Evolutionary conservation across 2,329 filamentous ascomycete genomes (phyloP).

Genomic region (Aureobasidium sp.): DNA sequence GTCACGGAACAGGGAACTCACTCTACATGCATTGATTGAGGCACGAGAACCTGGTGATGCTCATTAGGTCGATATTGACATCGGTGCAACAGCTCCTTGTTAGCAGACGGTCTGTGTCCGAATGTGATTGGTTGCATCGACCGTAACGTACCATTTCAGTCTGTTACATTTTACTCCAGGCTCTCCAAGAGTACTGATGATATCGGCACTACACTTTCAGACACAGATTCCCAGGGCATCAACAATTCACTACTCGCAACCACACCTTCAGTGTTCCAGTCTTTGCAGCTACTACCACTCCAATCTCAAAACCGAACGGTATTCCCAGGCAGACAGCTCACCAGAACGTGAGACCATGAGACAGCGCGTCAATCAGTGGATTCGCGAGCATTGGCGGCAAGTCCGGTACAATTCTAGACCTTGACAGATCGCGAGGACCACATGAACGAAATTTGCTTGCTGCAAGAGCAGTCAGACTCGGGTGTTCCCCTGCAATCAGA

Average conservation of each 20-base stretch:
- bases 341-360: constrained; percentile 46
- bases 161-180: constrained; percentile 48
- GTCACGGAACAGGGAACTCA: background rate
- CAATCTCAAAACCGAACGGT: no score
- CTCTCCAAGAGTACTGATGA: constrained; percentile 63
- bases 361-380: constrained; percentile 52
- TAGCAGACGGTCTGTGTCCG: constrained; percentile 54
- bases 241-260: no score
- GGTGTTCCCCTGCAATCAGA: constrained; percentile 60
- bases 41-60: constrained; percentile 13
- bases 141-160: constrained; percentile 53
- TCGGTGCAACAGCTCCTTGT: constrained; percentile 40
- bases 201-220: constrained; percentile 46
- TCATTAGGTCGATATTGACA: constrained; percentile 53
- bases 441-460: background rate
- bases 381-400: constrained; percentile 40
- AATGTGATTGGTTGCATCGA: constrained; percentile 52
- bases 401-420: constrained; percentile 56
- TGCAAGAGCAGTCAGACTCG: constrained; percentile 46
- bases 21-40: background rate
- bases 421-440: constrained; percentile 33
- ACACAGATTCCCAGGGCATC: constrained; percentile 22
- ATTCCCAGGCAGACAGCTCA: constrained; percentile 38
- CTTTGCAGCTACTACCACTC: no score
- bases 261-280: no score